Evolutionary conservation across 257 asterid genomes (phyloP).

Genomic region (Verbena officinalis): DNA sequence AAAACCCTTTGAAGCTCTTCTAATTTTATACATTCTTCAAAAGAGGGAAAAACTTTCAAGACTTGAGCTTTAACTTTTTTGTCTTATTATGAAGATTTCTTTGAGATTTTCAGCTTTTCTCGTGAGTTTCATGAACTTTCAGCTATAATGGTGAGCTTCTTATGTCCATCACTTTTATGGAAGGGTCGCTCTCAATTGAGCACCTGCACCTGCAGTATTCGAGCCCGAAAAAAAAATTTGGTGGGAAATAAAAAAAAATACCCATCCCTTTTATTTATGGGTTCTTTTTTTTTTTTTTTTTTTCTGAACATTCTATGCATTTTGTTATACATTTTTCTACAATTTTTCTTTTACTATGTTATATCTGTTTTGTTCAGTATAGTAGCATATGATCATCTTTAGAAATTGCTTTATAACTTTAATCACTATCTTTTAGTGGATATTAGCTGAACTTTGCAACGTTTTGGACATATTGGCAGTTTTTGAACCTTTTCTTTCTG

Average conservation of each 20-base stretch:
- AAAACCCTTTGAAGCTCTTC: background rate
- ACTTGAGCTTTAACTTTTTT: slow-evolving; percentile 2
- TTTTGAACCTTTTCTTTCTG: too few relatives aligned
- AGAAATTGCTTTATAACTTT: background rate
- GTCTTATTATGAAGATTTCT: background rate
- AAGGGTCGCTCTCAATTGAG: too few relatives aligned
- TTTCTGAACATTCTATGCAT: too few relatives aligned
- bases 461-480: too few relatives aligned
- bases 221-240: too few relatives aligned
- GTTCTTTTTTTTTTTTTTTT: too few relatives aligned
- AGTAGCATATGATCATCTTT: background rate
- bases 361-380: background rate
- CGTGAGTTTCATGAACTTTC: slow-evolving; percentile 2
- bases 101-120: background rate
- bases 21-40: background rate
- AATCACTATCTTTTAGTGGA: too few relatives aligned
- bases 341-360: background rate
- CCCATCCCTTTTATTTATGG: too few relatives aligned
- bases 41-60: background rate
- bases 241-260: too few relatives aligned
- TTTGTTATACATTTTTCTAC: too few relatives aligned
- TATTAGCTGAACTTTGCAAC: background rate
- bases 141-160: background rate
- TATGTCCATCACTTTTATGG: background rate
- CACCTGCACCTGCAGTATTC: too few relatives aligned